Evolutionary conservation across 1,284 basidiomycete genomes (phyloP), one percentile per base, ranked within the genome.

Genomic region (Ceratobasidium sp.): DNA sequence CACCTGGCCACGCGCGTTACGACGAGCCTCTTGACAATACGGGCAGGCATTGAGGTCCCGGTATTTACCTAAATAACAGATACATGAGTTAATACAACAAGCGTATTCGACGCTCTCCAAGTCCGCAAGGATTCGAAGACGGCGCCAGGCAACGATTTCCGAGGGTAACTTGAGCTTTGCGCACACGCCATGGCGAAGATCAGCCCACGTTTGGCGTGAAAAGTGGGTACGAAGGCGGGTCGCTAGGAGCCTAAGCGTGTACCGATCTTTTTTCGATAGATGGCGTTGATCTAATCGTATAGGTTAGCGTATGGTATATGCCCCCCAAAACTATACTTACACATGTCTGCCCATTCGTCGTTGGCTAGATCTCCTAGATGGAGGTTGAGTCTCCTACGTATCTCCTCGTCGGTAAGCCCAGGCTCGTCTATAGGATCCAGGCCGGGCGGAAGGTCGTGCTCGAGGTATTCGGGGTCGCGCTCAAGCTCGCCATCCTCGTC

Each of bases 21-120:
- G 75, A 0, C 79, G 61, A 23, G 78, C 33, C 59, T 77, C 69
- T 12, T 65, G 9, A 61, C 80, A 81, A 68, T 67, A 80, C 0
- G 76, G 69, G 61, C 80, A 81, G 4, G 7, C 5, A 9, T 40
- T 42, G 2, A 48, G 56, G 23, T 69, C 70, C 26, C 44, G 48
- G n/a, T 44, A 76, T 48, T 61, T 68, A 9, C 79, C 78, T 17
- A 78, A 56, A 26, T 59, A 80, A 15, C 33, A 23, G 40, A 50
- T 57, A 46, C 28, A 68, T 4, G 67, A 69, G 67, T 20, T 44
- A 17, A 77, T 66, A 50, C 80, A 80, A 40, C 79, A 78, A 23
- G 80, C 69, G 48, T 79, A 79, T 28, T 20, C 17, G 1, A 26
- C 15, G 2, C 62, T 65, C 6, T 50, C 40, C 1, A 80, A 23